Conservation (phyloP, 2,329 filamentous ascomycete species). For the Colletotrichum salicis region DNA sequence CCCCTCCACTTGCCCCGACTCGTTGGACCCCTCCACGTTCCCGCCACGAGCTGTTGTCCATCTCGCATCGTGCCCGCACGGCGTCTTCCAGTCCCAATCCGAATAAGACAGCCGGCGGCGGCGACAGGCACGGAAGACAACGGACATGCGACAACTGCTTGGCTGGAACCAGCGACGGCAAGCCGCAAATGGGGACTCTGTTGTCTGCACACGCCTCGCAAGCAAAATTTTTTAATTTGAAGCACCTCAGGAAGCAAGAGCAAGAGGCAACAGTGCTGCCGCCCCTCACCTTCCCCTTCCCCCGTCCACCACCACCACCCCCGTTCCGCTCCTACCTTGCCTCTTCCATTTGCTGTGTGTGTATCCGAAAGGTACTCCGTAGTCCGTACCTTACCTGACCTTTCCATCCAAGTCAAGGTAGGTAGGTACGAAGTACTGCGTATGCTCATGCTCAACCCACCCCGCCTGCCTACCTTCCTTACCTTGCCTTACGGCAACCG, state of each 20-base stretch:
- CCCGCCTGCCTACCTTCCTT: slow-evolving; percentile 29
- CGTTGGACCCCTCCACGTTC: slow-evolving; percentile 16
- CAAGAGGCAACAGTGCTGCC: neutral
- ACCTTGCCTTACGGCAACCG: neutral
- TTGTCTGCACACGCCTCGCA: neutral
- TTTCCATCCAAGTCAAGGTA: no score
- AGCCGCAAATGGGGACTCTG: neutral
- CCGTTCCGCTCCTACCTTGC: slow-evolving; percentile 21
- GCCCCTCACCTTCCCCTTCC: neutral
- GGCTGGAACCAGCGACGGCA: neutral
- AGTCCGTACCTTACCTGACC: slow-evolving; percentile 1
- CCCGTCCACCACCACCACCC: neutral
- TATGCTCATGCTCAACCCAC: slow-evolving; percentile 21
- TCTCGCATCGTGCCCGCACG: neutral
- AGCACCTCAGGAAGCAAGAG: neutral
- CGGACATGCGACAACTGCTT: neutral
- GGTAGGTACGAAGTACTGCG: no score
- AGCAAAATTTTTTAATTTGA: no score
- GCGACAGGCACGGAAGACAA: neutral
- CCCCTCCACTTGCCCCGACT: slow-evolving; percentile 12
- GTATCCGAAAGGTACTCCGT: no score
- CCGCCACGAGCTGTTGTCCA: slow-evolving; percentile 19
- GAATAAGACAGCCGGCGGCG: neutral
- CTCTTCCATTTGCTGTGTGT: neutral
- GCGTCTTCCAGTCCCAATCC: neutral